Base-by-base conservation (phyloP, 1,284 basidiomycete species). In the Pulveroboletus sp. region DNA sequence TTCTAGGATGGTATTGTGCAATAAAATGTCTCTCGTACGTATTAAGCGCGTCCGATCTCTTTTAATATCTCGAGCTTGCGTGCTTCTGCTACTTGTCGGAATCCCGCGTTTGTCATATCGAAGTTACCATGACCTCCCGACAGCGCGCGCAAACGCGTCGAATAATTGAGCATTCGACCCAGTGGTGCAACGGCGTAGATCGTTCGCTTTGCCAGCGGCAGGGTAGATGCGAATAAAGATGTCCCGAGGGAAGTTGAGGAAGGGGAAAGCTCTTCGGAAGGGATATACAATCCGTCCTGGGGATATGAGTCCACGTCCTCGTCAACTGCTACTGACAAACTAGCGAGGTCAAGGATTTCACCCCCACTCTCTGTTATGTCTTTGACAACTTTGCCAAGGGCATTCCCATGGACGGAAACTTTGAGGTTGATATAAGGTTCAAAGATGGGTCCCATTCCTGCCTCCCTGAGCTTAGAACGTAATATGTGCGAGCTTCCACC, bases 81-180 rank as follows among this genome's bases (percentile, higher is more conserved):
- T 29, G 76, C 60, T 58, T 83, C 75, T 36, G 80, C 78, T 3
- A 92, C 90, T 57, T 77, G 71, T 65, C 78, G 82, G 72, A 93
- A 95, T 7, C 92, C 92, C 20, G 86, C 85, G 54, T 82, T 82
- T 36, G 76, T 73, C 87, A 92, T 91, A 66, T 92, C 90, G 65
- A 93, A 94, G 22, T 80, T 73, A 7, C 91, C 93, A 66, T 91
- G 85, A 2, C 92, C 92, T 43, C 89, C 92, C 0, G 91, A 90
- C 24, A 95, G 72, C 0, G 93, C 87, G 18, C 93, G 84, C 49
- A 95, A 71, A 26, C 91, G 80, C 49, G 78, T 86, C 22, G 89
- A 88, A 67, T 92, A 95, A 68, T 92, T 86, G 26, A 95, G 77
- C 81, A 94, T 86, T 63, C 81, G 82, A 61, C 86, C 89, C 25